These are phyloP conservation scores for Moricandia moricandioides DNA, from an alignment of 345 rosid species.

Conservation along the genomic window DNA sequence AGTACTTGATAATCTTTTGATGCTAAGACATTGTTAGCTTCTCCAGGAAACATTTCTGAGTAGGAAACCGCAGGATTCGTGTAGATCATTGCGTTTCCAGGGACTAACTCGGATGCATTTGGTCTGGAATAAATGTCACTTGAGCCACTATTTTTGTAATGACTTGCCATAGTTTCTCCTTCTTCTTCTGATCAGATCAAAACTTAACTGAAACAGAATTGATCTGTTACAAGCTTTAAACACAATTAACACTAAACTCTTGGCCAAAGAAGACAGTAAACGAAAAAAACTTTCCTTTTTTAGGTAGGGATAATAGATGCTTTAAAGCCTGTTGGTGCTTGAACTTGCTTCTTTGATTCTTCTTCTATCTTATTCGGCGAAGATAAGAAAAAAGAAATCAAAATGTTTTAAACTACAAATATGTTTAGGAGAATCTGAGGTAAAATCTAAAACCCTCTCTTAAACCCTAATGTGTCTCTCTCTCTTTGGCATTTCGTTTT, in stretches of 20 bases:
- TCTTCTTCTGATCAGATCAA: conserved; percentile 4
- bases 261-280: neutral
- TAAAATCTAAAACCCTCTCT: conserved; percentile 66
- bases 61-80: conserved; percentile 19
- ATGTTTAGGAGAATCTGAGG: conserved; percentile 25
- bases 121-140: conserved; percentile 18
- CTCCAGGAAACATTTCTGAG: conserved; percentile 22
- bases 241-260: neutral
- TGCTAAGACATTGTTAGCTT: conserved; percentile 16
- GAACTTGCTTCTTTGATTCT: conserved; percentile 16
- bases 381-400: conserved; percentile 43
- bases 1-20: conserved; percentile 21
- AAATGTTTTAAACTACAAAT: conserved; percentile 44
- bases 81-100: conserved; percentile 25
- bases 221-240: conserved; percentile 16
- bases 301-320: conserved; percentile 44
- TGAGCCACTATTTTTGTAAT: conserved; percentile 31
- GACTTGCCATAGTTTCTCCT: conserved; percentile 22
- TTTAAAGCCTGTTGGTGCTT: conserved; percentile 57
- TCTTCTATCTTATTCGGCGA: conserved; percentile 17
- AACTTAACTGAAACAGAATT: conserved; percentile 9
- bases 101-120: conserved; percentile 6
- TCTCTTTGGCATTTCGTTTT: conserved; percentile 2
- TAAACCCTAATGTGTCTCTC: conserved; percentile 36
- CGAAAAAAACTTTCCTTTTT: conserved; percentile 28